Conservation (phyloP, 257 asterid genomes). For the Solanum chilense region DNA sequence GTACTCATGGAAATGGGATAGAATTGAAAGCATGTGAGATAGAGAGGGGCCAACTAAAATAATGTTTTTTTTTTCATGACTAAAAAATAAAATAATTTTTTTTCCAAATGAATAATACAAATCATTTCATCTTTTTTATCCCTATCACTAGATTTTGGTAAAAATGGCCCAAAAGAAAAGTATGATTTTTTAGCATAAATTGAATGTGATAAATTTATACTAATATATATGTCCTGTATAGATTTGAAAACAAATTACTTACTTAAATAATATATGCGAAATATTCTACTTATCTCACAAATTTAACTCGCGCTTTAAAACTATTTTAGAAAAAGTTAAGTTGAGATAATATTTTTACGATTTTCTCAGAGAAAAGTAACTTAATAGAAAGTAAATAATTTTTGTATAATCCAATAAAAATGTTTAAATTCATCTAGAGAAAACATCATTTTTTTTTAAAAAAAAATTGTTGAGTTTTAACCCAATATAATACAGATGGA, state of each 20-base stretch:
- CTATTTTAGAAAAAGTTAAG: neutral
- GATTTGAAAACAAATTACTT: neutral
- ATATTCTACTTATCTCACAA: neutral
- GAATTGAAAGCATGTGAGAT: neutral
- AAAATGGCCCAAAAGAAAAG: neutral
- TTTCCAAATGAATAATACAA: neutral
- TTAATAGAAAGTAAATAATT: neutral
- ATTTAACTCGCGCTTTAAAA: neutral
- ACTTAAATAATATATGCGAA: neutral
- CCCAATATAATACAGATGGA: neutral
- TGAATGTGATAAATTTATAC: neutral
- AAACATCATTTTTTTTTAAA: neutral
- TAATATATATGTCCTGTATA: neutral
- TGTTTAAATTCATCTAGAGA: neutral
- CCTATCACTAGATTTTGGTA: neutral
- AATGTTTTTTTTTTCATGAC: neutral
- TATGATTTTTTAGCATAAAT: neutral
- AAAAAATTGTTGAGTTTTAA: neutral
- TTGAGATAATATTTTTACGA: too few relatives aligned
- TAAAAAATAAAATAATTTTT: neutral
- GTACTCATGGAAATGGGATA: neutral
- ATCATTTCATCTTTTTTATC: neutral
- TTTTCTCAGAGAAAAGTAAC: too few relatives aligned
- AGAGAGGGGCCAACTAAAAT: neutral
- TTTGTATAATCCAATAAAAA: neutral